Evolutionary conservation across 257 asterid species (phyloP).

Genomic region (Capsicum rhomboideum): DNA sequence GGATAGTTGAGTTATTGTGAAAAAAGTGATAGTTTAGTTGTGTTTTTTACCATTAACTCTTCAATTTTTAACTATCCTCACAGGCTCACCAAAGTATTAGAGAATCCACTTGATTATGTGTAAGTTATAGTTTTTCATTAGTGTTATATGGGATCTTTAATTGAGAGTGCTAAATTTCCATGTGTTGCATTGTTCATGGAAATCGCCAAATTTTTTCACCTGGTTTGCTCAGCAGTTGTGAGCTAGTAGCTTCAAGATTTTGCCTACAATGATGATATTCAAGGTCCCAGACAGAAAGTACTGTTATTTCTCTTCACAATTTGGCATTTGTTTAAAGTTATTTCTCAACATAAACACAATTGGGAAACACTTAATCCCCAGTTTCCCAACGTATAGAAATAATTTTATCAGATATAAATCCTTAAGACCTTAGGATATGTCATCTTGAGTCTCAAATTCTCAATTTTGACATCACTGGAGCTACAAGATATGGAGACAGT

Average conservation of each 20-base stretch:
- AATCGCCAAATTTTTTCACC: neutral
- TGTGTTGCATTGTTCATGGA: neutral
- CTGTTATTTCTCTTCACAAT: neutral
- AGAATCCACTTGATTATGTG: neutral
- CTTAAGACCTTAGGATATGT: neutral
- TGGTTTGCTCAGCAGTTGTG: neutral
- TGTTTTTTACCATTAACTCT: too few relatives aligned
- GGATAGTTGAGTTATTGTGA: too few relatives aligned
- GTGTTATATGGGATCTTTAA: neutral
- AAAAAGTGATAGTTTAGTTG: too few relatives aligned
- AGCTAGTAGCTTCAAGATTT: neutral
- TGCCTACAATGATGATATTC: neutral
- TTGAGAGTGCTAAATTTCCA: neutral
- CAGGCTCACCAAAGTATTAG: neutral
- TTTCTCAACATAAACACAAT: neutral
- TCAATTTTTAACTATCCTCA: too few relatives aligned
- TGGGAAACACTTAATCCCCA: neutral
- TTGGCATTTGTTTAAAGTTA: neutral
- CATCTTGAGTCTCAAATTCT: neutral
- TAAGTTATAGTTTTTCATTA: neutral
- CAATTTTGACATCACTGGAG: neutral
- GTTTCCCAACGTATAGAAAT: neutral
- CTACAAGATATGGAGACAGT: neutral
- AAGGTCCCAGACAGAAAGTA: neutral
- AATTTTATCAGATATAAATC: neutral